Base-by-base conservation (phyloP, 345 rosid species). In the Salix viminalis region DNA sequence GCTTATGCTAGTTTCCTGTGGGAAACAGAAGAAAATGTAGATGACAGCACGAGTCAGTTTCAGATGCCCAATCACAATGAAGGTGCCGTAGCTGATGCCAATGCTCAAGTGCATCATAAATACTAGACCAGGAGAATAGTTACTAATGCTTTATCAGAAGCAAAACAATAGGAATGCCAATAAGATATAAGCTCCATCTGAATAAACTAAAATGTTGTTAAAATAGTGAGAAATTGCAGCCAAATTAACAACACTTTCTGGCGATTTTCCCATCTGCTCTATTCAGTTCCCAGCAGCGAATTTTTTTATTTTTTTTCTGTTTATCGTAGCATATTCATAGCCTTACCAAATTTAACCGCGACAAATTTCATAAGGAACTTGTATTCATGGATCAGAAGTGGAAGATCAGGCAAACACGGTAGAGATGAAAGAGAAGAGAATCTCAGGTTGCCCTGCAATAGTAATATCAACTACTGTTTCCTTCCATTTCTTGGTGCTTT, bases 1-100 rank as follows among this genome's bases (percentile, higher is more conserved):
- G 93, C 95, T 32, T 90, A 91, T 82, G 97, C 95, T 44, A 85
- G 88, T 84, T 91, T 92, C 84, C 88, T 92, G n/a, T 94, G 97
- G 98, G 97, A 92, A 77, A 66, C 83, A 21, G 94, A 79, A 19
- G 88, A 85, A 67, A 87, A 84, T 16, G 79, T 72, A n/a, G 81
- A 77, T 2, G 79, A 69, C 0, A 58, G 50, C 37, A 34, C 61
- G 36, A 65, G 14, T 72, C 77, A 77, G 64, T 28, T 58, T 58
- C 83, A 75, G 67, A 32, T 15, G 61, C 34, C 73, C 21, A 12
- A 23, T 37, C 52, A 32, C 69, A 52, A 36, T 61, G 82, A 37
- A 69, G 76, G 39, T 37, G 75, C 75, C 1, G 18, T 46, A 13
- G 18, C 75, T 18, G 36, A 67, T 19, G 71, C 77, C 21, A 73